Base-by-base conservation (phyloP, 1,284 basidiomycete genomes). In the Takashimella tepidaria region DNA sequence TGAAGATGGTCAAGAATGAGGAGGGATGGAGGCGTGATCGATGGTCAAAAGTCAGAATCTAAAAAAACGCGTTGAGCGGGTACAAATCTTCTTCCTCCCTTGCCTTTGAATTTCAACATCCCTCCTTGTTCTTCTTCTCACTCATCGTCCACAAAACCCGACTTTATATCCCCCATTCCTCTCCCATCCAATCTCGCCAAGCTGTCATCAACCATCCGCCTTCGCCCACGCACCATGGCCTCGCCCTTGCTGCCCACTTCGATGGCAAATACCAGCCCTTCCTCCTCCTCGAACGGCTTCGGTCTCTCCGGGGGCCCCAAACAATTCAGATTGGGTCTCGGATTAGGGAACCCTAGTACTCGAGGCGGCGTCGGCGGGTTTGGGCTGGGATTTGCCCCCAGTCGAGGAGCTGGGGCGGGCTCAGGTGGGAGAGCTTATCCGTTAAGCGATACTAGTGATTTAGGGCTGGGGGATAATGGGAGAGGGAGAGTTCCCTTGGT, bases 401-500 rank as follows among this genome's bases (percentile, higher is more conserved):
- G 31, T 16, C 8, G 31, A 37, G 31, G 31, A 37, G 31, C 31
- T 8, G 31, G 31, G 16, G 31, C 31, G 8, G 31, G 31, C 10
- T 37, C 31, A 37, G 31, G 31, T 8, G 31, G n/a, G n/a, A 44
- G 42, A 19, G 42, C 42, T 6, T 44, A 44, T 44, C 42, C 45
- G 12, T 8, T 13, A n/a, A n/a, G n/a, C n/a, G n/a, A n/a, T 23
- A 25, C 12, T 24, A 24, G 45, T 16, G 45, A 24, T 22, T 8
- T 24, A 46, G 31, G 16, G 10, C 31, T 37, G n/a, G 46, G 49
- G 21, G 31, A 16, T 8, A 37, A 37, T 37, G 31, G 10, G 31
- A 37, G 31, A 8, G 31, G 31, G 31, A 37, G 31, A 37, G 31
- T 91, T 41, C 89, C 89, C 22, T 78, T 88, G 45, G 86, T 91